Percentiles rank a stretch among this genome's conserved stretches.
Evolutionary conservation across 345 rosid genomes (phyloP).

Genomic region (Lagerstroemia speciosa): DNA sequence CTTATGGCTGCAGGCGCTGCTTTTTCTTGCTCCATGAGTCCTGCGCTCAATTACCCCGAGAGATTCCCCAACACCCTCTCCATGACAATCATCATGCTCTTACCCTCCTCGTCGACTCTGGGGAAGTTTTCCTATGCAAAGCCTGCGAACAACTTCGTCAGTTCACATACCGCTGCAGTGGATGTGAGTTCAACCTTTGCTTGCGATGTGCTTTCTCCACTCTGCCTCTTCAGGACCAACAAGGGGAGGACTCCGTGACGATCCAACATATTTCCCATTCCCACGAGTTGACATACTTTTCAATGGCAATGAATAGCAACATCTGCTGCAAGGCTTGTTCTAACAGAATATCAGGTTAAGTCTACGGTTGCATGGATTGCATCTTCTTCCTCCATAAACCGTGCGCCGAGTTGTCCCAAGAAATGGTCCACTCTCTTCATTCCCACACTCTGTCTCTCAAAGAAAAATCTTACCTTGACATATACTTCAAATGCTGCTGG

Average conservation of each 20-base stretch:
- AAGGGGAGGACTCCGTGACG: too few species aligned
- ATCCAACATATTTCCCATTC: slow-evolving; percentile 1
- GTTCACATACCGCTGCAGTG: slow-evolving; percentile 4
- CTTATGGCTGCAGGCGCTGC: background rate
- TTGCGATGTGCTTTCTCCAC: background rate
- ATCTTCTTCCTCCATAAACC: too few species aligned
- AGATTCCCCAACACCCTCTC: background rate
- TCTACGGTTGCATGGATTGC: slow-evolving; percentile 3
- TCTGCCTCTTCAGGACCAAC: background rate
- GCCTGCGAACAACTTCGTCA: background rate
- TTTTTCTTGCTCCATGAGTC: background rate
- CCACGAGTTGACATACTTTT: background rate
- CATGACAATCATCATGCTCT: slow-evolving; percentile 1
- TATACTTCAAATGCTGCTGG: too few species aligned
- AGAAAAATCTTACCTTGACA: too few species aligned
- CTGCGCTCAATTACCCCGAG: too few species aligned
- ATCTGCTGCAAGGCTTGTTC: slow-evolving; percentile 2
- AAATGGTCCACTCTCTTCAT: too few species aligned
- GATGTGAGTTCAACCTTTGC: background rate
- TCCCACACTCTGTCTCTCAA: background rate
- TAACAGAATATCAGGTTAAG: background rate
- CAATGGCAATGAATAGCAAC: too few species aligned
- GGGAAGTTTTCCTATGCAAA: background rate
- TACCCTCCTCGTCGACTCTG: background rate
- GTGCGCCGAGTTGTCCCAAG: too few species aligned